phyloP scores from a whole-genome alignment of 202 grass and related monocot species.

The Schoenoplectus tabernaemontani region DNA sequence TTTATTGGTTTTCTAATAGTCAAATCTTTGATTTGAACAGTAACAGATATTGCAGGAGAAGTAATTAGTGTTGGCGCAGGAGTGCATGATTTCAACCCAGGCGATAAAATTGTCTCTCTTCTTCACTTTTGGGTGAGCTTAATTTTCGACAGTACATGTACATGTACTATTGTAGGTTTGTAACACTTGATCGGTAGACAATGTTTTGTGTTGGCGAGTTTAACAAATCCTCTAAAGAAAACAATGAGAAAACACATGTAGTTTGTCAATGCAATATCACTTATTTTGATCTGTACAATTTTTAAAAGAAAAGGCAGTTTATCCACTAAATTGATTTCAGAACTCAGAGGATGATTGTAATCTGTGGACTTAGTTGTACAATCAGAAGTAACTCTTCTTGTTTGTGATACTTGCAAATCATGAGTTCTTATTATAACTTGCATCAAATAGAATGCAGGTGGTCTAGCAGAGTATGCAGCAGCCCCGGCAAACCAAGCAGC shows the following conservation, averaged over 20 bases:
- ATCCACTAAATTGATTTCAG: background rate
- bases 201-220: too few relatives aligned
- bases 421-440: background rate
- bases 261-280: too few relatives aligned
- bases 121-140: conserved; percentile 26
- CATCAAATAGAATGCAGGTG: conserved; percentile 2
- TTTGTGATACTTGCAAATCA: background rate
- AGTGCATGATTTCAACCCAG: conserved; percentile 32
- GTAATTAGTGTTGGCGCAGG: conserved; percentile 30
- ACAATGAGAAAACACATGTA: too few relatives aligned
- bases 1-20: background rate
- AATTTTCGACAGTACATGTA: too few relatives aligned
- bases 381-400: background rate
- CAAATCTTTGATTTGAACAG: conserved; percentile 20
- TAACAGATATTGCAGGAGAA: conserved; percentile 43
- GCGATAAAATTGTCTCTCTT: conserved; percentile 45
- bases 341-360: background rate
- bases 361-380: background rate
- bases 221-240: too few relatives aligned
- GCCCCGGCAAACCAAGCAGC: background rate
- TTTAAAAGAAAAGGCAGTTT: too few relatives aligned
- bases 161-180: too few relatives aligned
- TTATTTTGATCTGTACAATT: too few relatives aligned
- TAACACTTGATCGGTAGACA: too few relatives aligned
- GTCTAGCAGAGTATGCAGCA: conserved; percentile 11